These are phyloP conservation scores for Puccinia sorghi DNA, from an alignment of 1,284 basidiomycete species.

Conservation along the genomic window DNA sequence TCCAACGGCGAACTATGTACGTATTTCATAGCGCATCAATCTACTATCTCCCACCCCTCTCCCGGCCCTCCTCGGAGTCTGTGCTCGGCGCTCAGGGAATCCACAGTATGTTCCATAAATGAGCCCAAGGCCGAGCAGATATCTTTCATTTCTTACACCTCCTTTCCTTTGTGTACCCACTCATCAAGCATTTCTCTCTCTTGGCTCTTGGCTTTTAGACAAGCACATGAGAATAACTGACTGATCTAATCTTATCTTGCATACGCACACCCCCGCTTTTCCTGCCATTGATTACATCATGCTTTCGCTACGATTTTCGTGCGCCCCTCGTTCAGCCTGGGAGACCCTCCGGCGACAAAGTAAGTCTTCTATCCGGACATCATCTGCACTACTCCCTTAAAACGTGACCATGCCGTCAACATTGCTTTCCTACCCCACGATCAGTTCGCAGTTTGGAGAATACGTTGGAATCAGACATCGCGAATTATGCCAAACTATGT, in stretches of 20 bases:
- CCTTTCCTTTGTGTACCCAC: neutral
- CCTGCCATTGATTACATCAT: neutral
- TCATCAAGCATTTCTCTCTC: neutral
- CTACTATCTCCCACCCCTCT: neutral
- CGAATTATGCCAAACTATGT: conserved; percentile 40
- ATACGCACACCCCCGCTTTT: neutral
- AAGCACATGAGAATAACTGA: neutral
- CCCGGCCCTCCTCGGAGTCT: neutral
- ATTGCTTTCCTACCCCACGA: neutral
- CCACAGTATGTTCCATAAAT: neutral
- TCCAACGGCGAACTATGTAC: conserved; percentile 19
- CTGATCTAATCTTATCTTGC: neutral
- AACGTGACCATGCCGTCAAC: too few species aligned
- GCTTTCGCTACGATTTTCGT: conserved; percentile 26
- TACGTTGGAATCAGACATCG: conserved; percentile 44
- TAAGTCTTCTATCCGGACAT: neutral
- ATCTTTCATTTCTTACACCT: neutral
- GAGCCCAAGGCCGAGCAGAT: neutral
- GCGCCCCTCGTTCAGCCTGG: conserved; percentile 24
- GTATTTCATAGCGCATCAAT: neutral
- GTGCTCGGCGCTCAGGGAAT: neutral
- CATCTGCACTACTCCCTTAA: neutral
- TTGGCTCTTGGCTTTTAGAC: neutral
- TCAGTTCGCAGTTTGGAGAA: conserved; percentile 39
- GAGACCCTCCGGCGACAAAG: conserved; percentile 45